Percentiles rank a stretch among this genome's conserved stretches.
Evolutionary conservation across 139 green algal species (phyloP).

Genomic region (Edaphochlamys debaryana): DNA sequence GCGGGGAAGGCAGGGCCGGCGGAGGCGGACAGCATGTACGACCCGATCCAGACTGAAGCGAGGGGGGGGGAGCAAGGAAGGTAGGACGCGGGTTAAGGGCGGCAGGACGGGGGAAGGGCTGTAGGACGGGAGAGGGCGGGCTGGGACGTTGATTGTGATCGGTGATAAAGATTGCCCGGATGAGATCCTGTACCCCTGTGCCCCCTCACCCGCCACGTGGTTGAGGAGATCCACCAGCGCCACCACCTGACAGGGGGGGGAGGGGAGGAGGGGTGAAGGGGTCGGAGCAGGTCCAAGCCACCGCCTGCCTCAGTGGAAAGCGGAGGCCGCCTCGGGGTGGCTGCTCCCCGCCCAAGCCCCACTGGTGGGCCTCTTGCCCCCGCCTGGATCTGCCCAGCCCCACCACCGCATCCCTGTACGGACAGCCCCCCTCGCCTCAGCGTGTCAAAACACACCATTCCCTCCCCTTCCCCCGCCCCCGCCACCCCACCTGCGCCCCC

Average conservation of each 20-base stretch:
- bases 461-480: neutral
- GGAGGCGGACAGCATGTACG: conserved; percentile 62
- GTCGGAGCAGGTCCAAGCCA: no score
- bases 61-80: neutral
- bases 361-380: no score
- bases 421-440: no score
- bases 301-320: no score
- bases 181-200: no score
- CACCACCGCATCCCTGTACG: neutral
- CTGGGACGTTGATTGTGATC: no score
- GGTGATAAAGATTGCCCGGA: no score
- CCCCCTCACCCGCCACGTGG: conserved; percentile 7
- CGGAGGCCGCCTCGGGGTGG: no score
- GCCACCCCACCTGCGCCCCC: neutral
- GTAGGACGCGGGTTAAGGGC: neutral
- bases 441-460: neutral
- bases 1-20: conserved; percentile 74
- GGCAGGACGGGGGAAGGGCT: no score
- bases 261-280: neutral
- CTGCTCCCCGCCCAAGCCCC: no score
- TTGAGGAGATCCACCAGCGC: conserved; percentile 35
- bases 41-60: conserved; percentile 48
- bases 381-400: no score
- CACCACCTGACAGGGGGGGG: neutral
- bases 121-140: no score